These are phyloP conservation scores for Manihot esculenta DNA, from an alignment of 441 rosid genomes.

Conservation along the genomic window DNA sequence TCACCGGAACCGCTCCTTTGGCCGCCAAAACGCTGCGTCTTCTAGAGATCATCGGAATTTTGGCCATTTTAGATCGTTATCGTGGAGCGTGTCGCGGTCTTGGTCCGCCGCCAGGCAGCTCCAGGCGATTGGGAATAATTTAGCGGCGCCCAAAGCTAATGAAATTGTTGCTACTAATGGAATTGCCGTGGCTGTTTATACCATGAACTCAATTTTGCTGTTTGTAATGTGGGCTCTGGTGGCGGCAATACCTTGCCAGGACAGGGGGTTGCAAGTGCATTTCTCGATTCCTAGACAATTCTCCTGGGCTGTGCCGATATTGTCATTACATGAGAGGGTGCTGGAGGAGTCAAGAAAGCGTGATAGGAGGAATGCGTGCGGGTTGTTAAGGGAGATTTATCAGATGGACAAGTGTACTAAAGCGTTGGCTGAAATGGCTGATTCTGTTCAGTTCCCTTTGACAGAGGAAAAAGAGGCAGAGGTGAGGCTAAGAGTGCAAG, in stretches of 20 bases:
- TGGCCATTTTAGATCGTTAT: slow-evolving; percentile 74
- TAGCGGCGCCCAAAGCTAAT: slow-evolving; percentile 51
- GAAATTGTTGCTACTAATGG: slow-evolving; percentile 59
- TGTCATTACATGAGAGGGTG: slow-evolving; percentile 64
- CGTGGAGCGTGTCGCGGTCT: slow-evolving; percentile 88
- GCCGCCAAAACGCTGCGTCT: slow-evolving; percentile 42
- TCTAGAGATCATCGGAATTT: slow-evolving; percentile 39
- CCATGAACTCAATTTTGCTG: slow-evolving; percentile 63
- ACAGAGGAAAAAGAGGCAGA: slow-evolving; percentile 59
- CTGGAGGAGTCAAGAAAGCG: slow-evolving; percentile 76
- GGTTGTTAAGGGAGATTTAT: slow-evolving; percentile 75
- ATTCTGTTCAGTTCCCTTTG: slow-evolving; percentile 68
- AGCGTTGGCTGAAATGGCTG: slow-evolving; percentile 59
- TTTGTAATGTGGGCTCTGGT: slow-evolving; percentile 89
- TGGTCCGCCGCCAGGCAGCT: slow-evolving; percentile 93
- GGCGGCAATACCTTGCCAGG: slow-evolving; percentile 91
- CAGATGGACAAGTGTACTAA: slow-evolving; percentile 65
- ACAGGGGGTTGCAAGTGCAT: slow-evolving; percentile 79
- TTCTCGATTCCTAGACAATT: slow-evolving; percentile 65
- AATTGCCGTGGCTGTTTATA: slow-evolving; percentile 54
- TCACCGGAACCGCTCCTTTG: slow-evolving; percentile 80
- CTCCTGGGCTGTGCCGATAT: slow-evolving; percentile 60
- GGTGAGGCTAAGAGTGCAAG: slow-evolving; percentile 58
- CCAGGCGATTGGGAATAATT: slow-evolving; percentile 71
- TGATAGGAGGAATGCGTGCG: slow-evolving; percentile 75